Percentiles rank a stretch among this genome's conserved stretches.
Evolutionary conservation across 306 rosid genomes (phyloP).

Genomic region (Urtica urens): DNA sequence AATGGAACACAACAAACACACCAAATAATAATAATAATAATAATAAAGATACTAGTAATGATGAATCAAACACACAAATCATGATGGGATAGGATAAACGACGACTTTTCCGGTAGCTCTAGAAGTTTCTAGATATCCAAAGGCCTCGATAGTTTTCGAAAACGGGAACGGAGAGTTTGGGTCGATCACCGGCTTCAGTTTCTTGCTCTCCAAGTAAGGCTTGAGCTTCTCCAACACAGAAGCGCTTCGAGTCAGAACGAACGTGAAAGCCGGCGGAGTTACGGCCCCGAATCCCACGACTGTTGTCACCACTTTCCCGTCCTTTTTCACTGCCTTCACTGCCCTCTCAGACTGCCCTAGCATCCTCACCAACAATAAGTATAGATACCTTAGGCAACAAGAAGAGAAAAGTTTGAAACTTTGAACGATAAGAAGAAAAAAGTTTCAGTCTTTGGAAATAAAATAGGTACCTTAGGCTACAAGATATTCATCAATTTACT

Average conservation of each 20-base stretch:
- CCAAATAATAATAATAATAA: no score
- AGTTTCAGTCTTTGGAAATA: no score
- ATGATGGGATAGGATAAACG: constrained; percentile 45
- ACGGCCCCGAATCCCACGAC: constrained; percentile 15
- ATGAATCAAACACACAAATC: no score
- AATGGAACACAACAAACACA: no score
- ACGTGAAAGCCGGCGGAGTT: constrained; percentile 21
- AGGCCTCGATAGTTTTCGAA: constrained; percentile 45
- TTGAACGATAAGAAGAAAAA: no score
- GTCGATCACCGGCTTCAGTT: constrained; percentile 55
- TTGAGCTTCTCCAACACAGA: constrained; percentile 35
- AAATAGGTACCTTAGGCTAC: no score
- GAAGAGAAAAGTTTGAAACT: no score
- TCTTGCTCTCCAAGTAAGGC: constrained; percentile 56
- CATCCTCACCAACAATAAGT: no score
- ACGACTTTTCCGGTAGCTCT: constrained; percentile 55
- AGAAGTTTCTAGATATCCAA: constrained; percentile 30
- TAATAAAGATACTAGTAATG: no score
- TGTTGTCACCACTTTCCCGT: constrained; percentile 45
- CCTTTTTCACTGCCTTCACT: constrained; percentile 44
- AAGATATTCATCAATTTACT: no score
- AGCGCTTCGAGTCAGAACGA: constrained; percentile 34
- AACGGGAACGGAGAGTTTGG: constrained; percentile 56
- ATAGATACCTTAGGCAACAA: no score
- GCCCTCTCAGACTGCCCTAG: constrained; percentile 44